A percentile compares a stretch with the other conserved stretches of the same genome.
phyloP scores from a whole-genome alignment of 345 rosid species.

The Ceriops zippeliana region DNA sequence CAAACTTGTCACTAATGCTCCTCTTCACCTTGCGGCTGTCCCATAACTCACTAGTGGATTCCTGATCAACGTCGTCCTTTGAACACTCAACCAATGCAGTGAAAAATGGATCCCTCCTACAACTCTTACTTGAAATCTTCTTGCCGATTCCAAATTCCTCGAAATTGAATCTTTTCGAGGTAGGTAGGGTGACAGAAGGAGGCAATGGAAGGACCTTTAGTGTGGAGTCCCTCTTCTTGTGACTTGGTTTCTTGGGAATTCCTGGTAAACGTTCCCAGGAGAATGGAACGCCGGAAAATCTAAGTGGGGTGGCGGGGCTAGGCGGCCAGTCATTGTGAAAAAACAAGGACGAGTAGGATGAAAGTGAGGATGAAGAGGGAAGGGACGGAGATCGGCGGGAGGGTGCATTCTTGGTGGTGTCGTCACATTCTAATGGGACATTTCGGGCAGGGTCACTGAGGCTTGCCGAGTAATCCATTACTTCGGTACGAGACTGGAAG shows the following conservation, averaged over 20 bases:
- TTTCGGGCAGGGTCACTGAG: slow-evolving; percentile 14
- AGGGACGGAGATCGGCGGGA: slow-evolving; percentile 29
- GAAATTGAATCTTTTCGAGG: slow-evolving; percentile 23
- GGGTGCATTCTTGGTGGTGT: slow-evolving; percentile 2
- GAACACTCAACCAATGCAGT: slow-evolving; percentile 78
- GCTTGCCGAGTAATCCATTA: slow-evolving; percentile 19
- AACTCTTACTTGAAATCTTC: slow-evolving; percentile 19
- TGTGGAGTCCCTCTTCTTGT: slow-evolving; percentile 29
- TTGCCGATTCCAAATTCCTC: slow-evolving; percentile 20
- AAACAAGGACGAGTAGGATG: slow-evolving; percentile 37
- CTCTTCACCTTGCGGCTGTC: slow-evolving; percentile 31
- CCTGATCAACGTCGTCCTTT: slow-evolving; percentile 36
- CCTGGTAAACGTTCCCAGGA: slow-evolving; percentile 95
- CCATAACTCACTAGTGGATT: slow-evolving; percentile 12
- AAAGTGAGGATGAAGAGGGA: slow-evolving; percentile 33
- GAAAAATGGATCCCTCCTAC: slow-evolving; percentile 58
- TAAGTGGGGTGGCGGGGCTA: slow-evolving; percentile 56
- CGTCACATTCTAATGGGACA: slow-evolving; percentile 17
- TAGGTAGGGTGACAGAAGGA: slow-evolving; percentile 37
- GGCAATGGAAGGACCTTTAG: slow-evolving; percentile 55
- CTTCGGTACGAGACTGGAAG: slow-evolving; percentile 3
- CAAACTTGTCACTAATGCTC: slow-evolving; percentile 40
- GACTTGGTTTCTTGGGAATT: slow-evolving; percentile 58
- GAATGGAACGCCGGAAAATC: slow-evolving; percentile 73
- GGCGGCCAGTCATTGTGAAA: slow-evolving; percentile 47